Conservation (phyloP, 495 filamentous ascomycete species). For the Aspergillus steynii region DNA sequence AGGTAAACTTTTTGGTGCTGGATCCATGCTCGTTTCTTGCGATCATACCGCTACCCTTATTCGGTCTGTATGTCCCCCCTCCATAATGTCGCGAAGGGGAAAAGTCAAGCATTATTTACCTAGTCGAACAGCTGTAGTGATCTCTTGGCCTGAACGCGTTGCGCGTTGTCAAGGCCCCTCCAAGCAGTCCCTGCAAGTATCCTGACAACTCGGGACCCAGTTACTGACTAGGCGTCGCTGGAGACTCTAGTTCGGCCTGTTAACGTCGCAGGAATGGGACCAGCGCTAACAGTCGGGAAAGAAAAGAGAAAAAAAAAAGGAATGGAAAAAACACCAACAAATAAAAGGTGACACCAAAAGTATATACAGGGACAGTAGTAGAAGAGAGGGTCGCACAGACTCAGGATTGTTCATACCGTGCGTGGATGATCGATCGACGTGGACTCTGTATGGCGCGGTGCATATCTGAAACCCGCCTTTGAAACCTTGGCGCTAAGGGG, state of each 20-base stretch:
- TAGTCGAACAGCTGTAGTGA: slow-evolving; percentile 4
- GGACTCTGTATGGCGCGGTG: slow-evolving; percentile 12
- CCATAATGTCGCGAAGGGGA: not conserved
- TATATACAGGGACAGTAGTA: not conserved
- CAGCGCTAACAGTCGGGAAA: not conserved
- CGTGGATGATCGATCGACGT: slow-evolving; percentile 15
- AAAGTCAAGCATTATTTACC: slow-evolving; percentile 28
- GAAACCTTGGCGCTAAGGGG: slow-evolving; percentile 19
- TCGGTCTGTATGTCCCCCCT: too few species aligned
- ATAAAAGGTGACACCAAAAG: not conserved
- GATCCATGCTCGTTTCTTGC: too few species aligned
- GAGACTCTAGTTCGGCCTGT: not conserved
- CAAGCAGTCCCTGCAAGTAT: not conserved
- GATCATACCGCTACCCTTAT: too few species aligned
- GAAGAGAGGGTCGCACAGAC: slow-evolving; percentile 16
- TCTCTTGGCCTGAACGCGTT: not conserved
- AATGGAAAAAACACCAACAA: not conserved
- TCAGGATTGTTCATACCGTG: not conserved
- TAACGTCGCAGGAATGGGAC: too few species aligned
- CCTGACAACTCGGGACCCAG: not conserved
- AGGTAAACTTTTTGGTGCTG: too few species aligned
- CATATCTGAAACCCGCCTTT: slow-evolving; percentile 21
- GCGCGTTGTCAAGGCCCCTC: not conserved
- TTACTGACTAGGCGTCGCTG: not conserved
- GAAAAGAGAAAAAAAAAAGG: not conserved